A percentile compares a stretch with the other conserved stretches of the same genome.
Conservation (phyloP, 768 basidiomycete species). For the Arthromyces matolae region DNA sequence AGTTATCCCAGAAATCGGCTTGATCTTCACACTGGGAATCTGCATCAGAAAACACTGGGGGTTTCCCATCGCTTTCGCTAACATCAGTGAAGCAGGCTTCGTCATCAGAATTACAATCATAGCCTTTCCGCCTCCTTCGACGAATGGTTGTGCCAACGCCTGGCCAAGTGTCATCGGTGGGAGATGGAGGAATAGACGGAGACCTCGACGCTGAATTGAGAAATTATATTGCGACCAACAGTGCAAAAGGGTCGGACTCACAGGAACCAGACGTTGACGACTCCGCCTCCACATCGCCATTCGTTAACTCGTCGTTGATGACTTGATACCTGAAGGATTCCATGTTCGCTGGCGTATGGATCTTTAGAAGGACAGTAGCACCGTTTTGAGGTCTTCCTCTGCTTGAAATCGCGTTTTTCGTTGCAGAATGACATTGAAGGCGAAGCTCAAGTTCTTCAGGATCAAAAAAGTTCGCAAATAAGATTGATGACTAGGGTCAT, state of each 20-base stretch:
- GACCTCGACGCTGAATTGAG: constrained; percentile 13
- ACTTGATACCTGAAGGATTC: not conserved
- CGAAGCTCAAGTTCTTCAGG: constrained; percentile 41
- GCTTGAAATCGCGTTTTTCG: constrained; percentile 27
- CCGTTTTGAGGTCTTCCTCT: constrained; percentile 42
- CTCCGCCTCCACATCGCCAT: constrained; percentile 5
- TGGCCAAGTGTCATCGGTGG: constrained; percentile 11
- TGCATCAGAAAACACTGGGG: constrained; percentile 19
- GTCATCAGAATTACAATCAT: constrained; percentile 41
- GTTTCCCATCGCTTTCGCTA: constrained; percentile 21
- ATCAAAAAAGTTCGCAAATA: constrained; percentile 2
- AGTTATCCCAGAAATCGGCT: constrained; percentile 9
- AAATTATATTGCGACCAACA: no score
- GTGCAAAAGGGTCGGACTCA: not conserved
- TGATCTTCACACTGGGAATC: constrained; percentile 21
- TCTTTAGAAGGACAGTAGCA: constrained; percentile 26
- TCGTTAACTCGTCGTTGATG: not conserved
- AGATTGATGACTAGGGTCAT: not conserved
- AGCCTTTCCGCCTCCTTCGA: constrained; percentile 34
- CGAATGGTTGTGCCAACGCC: constrained; percentile 1
- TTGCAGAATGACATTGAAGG: constrained; percentile 37
- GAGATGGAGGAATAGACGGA: constrained; percentile 15
- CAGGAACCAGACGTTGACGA: constrained; percentile 10
- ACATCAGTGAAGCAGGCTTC: constrained; percentile 25
- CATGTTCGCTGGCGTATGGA: constrained; percentile 19